These are phyloP conservation scores for Rhizoclosmatium globosum DNA, from an alignment of 192 early-diverging fungal species.

Conservation along the genomic window DNA sequence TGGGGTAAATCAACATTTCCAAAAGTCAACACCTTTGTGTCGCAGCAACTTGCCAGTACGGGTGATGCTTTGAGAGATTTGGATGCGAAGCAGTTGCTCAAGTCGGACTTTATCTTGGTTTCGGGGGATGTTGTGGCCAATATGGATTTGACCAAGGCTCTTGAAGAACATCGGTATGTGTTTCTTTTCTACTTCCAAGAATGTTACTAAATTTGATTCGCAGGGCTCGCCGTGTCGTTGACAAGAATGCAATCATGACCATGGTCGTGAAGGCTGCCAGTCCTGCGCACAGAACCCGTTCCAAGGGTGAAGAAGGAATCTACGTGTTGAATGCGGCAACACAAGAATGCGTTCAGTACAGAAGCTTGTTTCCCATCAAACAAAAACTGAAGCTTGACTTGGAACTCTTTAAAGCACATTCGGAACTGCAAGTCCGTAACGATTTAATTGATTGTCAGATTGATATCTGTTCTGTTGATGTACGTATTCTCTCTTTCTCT, in stretches of 20 bases:
- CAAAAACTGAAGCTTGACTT: conserved; percentile 63
- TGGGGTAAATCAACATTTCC: conserved; percentile 75
- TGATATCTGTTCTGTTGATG: conserved; percentile 92
- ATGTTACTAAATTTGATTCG: neutral
- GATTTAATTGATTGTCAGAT: conserved; percentile 94
- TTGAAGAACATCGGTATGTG: conserved; percentile 78
- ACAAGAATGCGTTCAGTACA: conserved; percentile 84
- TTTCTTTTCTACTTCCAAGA: neutral
- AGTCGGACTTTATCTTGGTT: conserved; percentile 92
- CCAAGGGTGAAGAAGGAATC: conserved; percentile 77
- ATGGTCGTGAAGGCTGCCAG: conserved; percentile 83
- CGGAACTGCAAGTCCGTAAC: conserved; percentile 82
- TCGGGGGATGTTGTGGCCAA: conserved; percentile 91
- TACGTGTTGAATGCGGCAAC: conserved; percentile 84
- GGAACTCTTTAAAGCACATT: conserved; percentile 58
- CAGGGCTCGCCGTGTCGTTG: conserved; percentile 69
- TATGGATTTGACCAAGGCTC: conserved; percentile 75
- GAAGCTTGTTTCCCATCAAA: conserved; percentile 69
- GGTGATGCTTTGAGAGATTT: conserved; percentile 86
- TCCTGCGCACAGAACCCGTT: conserved; percentile 55
- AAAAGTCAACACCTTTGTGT: conserved; percentile 76
- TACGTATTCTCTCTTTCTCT: conserved; percentile 35
- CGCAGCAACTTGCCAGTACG: conserved; percentile 76
- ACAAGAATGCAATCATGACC: conserved; percentile 93
- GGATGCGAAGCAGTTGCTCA: conserved; percentile 80